Percentiles rank a stretch among this genome's conserved stretches.
These are phyloP conservation scores for Mortierella hygrophila DNA, from an alignment of 192 early-diverging fungal species.

Conservation along the genomic window DNA sequence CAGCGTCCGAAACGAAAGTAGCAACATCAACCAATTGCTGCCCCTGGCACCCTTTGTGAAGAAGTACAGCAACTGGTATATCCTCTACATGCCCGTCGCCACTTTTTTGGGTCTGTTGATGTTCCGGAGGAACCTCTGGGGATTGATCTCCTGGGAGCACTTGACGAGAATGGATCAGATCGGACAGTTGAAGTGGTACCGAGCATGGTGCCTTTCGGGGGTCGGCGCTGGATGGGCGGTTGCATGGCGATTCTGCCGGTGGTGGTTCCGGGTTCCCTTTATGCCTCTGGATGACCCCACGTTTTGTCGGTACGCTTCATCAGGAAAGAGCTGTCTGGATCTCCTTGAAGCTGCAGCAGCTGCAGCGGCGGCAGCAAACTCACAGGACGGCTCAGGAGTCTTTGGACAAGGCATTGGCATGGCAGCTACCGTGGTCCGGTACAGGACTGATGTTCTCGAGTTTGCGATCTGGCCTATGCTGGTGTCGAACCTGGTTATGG, in stretches of 20 bases:
- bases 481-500: conserved; percentile 55
- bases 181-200: conserved; percentile 58
- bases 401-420: neutral
- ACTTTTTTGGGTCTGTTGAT: conserved; percentile 62
- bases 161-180: conserved; percentile 59
- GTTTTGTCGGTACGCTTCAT: conserved; percentile 44
- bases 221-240: conserved; percentile 65
- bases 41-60: conserved; percentile 59
- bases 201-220: conserved; percentile 64
- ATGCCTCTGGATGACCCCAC: conserved; percentile 54
- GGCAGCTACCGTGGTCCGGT: conserved; percentile 23
- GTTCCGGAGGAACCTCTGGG: conserved; percentile 67
- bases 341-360: conserved; percentile 22
- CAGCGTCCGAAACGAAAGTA: conserved; percentile 2
- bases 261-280: conserved; percentile 53
- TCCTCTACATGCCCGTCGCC: conserved; percentile 56
- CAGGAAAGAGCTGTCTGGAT: conserved; percentile 47
- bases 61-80: conserved; percentile 58
- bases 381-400: neutral
- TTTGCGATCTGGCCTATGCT: conserved; percentile 58
- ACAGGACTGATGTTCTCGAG: conserved; percentile 48
- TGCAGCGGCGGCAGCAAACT: neutral
- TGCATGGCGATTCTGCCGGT: conserved; percentile 52
- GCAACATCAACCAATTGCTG: conserved; percentile 33
- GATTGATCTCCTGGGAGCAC: conserved; percentile 67